Evolutionary conservation across 108 stramenopile species (phyloP), one percentile per base, ranked within the genome.

Genomic region (Cyclotella choctawhatcheeana): DNA sequence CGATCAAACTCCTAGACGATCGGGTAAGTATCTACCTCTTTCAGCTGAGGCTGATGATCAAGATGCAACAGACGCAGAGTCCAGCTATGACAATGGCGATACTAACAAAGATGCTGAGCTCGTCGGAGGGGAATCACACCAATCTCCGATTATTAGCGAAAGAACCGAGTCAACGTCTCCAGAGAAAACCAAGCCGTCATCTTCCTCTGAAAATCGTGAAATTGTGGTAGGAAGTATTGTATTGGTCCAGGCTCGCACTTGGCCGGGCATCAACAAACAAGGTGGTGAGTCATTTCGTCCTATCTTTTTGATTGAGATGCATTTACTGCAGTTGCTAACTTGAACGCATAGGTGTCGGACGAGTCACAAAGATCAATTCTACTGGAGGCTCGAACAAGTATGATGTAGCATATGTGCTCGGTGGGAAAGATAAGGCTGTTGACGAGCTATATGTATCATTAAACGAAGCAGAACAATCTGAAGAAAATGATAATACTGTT

Each of bases 261-360:
- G 96, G 96, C 88, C 92, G 12, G 93, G 93, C 8, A 87, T 94
- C 20, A 97, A 97, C 75, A 93, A 92, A 71, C 89, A 68, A 2
- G 96, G 96, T 13, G 63, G 63, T 64, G 48, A 45, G 63, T 40
- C 84, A 85, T 25, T 47, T 8, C 44, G 10, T 22, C 2, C 17
- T 45, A 30, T 1, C 12, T 48, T 47, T 5, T 56, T 31, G 17
- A 14, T 30, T 56, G 31, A 31, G 29, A 27, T 64, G 8, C 5
- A 27, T 47, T 64, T 30, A 5, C 18, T 44, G 37, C 3, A 24
- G 40, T 17, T 31, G 8, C 5, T 3, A 24, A 22, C 10, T 4
- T 40, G n/a, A 43, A 1, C 10, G 2, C 44, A 6, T 30, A 58
- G 93, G 93, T 25, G 88, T 92, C 13, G 93, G 84, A 40, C 72